Conservation (phyloP, 2,329 filamentous ascomycete species). For the Lachnellula subtilissima region DNA sequence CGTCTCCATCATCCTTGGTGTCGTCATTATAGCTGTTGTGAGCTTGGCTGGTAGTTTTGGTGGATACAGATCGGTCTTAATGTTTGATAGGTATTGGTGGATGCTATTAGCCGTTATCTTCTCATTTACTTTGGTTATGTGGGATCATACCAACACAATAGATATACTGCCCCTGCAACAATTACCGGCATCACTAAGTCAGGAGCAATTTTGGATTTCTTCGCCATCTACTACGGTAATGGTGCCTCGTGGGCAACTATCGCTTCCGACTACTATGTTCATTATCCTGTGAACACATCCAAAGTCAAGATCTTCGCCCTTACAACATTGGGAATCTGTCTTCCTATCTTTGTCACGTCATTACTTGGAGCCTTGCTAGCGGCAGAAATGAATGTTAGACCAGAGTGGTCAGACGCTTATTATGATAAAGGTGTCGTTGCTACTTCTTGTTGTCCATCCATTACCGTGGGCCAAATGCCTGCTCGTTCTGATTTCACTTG, state of each 20-base stretch:
- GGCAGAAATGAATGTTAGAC: constrained; percentile 36
- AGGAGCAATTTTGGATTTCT: constrained; percentile 38
- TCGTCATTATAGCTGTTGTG: constrained; percentile 20
- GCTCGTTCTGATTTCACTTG: background rate
- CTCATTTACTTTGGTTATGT: constrained; percentile 42
- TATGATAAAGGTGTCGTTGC: constrained; percentile 32
- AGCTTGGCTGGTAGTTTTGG: constrained; percentile 19
- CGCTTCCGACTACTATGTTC: constrained; percentile 42
- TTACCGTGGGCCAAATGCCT: constrained; percentile 40
- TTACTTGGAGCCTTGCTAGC: constrained; percentile 40
- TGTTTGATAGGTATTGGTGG: constrained; percentile 18
- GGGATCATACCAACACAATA: constrained; percentile 38
- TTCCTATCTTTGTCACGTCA: constrained; percentile 40
- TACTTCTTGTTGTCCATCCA: constrained; percentile 41
- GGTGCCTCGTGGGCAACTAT: constrained; percentile 47
- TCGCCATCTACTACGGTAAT: constrained; percentile 44
- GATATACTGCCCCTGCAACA: constrained; percentile 37
- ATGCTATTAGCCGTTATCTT: constrained; percentile 40
- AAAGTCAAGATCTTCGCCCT: constrained; percentile 11
- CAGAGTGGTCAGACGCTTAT: constrained; percentile 22
- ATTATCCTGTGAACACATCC: constrained; percentile 43
- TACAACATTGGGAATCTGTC: constrained; percentile 12
- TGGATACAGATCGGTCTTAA: constrained; percentile 15
- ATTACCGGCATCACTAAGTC: constrained; percentile 35
- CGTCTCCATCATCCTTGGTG: constrained; percentile 20